phyloP scores from a whole-genome alignment of 768 basidiomycete species.

The Boletellus ananas region DNA sequence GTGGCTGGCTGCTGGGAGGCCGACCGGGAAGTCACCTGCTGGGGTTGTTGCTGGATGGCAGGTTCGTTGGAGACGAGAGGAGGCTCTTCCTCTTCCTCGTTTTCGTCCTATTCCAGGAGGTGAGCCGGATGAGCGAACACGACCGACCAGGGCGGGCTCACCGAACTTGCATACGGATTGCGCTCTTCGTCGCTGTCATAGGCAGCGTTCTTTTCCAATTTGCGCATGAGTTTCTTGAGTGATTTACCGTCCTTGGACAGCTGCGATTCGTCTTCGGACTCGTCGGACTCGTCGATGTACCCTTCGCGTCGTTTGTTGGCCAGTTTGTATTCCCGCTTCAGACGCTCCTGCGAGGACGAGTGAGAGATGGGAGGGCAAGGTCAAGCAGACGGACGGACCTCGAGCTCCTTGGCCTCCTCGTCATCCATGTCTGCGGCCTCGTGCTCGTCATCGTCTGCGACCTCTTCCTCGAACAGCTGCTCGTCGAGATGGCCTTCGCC shows the following conservation, averaged over 20 bases:
- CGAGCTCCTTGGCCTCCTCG: conserved; percentile 79
- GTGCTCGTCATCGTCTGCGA: conserved; percentile 85
- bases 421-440: conserved; percentile 71
- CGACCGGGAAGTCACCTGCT: conserved; percentile 44
- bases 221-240: conserved; percentile 83
- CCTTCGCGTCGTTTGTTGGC: conserved; percentile 74
- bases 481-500: conserved; percentile 83
- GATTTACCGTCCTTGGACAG: conserved; percentile 69
- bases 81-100: conserved; percentile 71
- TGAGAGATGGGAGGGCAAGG: background rate
- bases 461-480: conserved; percentile 76
- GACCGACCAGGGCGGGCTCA: conserved; percentile 32
- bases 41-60: conserved; percentile 40
- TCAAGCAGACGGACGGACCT: conserved; percentile 51
- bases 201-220: conserved; percentile 74
- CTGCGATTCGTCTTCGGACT: conserved; percentile 59
- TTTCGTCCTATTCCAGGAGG: conserved; percentile 48
- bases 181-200: conserved; percentile 80
- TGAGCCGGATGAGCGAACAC: background rate
- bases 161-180: conserved; percentile 80
- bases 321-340: conserved; percentile 75
- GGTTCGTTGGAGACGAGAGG: conserved; percentile 40
- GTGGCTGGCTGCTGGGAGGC: conserved; percentile 36
- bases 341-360: conserved; percentile 54
- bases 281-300: conserved; percentile 70